Base-by-base conservation (phyloP, 441 rosid genomes). In the Bocquillonia castaneifolia region DNA sequence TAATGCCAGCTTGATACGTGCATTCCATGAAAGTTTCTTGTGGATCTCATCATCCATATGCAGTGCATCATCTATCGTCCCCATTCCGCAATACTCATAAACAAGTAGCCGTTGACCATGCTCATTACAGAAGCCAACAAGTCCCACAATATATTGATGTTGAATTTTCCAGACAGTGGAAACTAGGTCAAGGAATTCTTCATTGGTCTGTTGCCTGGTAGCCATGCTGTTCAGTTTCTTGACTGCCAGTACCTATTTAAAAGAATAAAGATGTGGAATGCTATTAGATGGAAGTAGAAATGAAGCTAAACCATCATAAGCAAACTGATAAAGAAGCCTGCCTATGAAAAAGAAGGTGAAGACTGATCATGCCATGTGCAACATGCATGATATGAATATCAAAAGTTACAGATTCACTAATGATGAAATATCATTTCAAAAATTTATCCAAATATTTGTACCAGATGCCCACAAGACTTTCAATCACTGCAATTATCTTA, bases 121-220 rank as follows among this genome's bases (percentile, higher is more conserved):
- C 85, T 88, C 95, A 37, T 81, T 83, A 75, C 95, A 92, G 81
- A 83, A 88, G 67, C 98, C 98, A 75, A 87, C 79, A 64, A 92
- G 79, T 79, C 85, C 83, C 72, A 88, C 76, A 53, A 92, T 78
- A 68, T 87, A 86, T 29, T 79, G 81, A 23, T 91, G 95, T 67
- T 69, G 84, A 63, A 86, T 79, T 77, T 79, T 83, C 57, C 85
- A 82, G 48, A 91, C 77, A 32, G 66, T 68, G 1, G 80, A 85
- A 44, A 85, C 89, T 34, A 93, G 45, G 45, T 79, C 72, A 58
- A 82, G 83, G 68, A 92, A 91, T 44, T 89, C 89, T 1, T 82
- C 83, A 17, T 91, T 85, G 14, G 74, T 79, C 76, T 78, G 88
- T 62, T 79, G 77, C 77, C 76, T 67, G 15, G 81, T 77, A 64